Evolutionary conservation across 1,139 yeast genomes (phyloP), one percentile per base, ranked within the genome.

Genomic region (Candida mesenterica): DNA sequence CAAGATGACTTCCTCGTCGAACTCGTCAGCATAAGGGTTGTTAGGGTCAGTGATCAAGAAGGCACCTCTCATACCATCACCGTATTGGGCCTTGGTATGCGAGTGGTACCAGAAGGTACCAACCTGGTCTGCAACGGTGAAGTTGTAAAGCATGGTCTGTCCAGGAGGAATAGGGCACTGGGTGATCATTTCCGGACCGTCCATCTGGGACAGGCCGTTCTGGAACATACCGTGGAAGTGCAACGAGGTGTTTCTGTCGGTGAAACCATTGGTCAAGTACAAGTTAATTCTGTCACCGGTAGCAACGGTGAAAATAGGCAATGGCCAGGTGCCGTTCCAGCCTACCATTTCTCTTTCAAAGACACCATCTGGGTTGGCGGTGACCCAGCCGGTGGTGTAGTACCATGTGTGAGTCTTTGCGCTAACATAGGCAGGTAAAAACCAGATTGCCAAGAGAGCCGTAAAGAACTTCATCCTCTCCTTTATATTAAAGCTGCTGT

Each of bases 91-190:
- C 9, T 76, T 72, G 18, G 86, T 76, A 62, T 90, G 97, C 10
- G 96, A 84, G 61, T 90, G 97, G 67, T 90, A 90, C 97, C 97
- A 90, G 68, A 74, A 90, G 4, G 95, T 77, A 44, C 97, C 97
- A 31, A 72, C 75, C 58, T 90, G 96, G 56, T 81, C 78, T 9
- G 71, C 70, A 30, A 88, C 88, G 8, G 95, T 83, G 60, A 90
- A 90, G 66, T 90, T 87, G 68, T 81, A 78, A 37, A 77, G 56
- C 61, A 83, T 74, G 9, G 83, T 75, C 40, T 69, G 72, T 18
- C 87, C 87, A 1, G 94, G 85, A 9, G 84, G 77, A 40, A 87
- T 79, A 24, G 96, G 95, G 68, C 96, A 88, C 62, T 90, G 97
- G 18, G 87, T 80, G 20, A 89, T 74, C 75, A 77, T 69, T 50